Conservation (phyloP, 2,329 filamentous ascomycete genomes). For the Ophiostoma fasciatum region DNA sequence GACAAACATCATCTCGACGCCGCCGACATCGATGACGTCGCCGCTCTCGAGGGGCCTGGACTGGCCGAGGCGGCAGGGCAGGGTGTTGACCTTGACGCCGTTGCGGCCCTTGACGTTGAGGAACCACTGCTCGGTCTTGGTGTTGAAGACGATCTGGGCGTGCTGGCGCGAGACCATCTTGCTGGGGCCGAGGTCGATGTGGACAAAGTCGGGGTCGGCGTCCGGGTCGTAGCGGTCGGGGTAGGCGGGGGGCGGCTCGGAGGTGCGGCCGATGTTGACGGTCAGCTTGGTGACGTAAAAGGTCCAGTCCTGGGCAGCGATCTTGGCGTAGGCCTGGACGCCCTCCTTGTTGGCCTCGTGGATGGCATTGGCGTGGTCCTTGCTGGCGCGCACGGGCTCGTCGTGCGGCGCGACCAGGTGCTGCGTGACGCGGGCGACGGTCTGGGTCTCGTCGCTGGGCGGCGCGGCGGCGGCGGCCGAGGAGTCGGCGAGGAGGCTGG, state of each 20-base stretch:
- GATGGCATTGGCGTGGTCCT: slow-evolving; percentile 47
- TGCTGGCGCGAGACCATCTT: slow-evolving; percentile 70
- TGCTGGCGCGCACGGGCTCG: slow-evolving; percentile 40
- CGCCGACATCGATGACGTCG: slow-evolving; percentile 80
- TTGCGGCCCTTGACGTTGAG: slow-evolving; percentile 84
- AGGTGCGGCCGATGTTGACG: slow-evolving; percentile 61
- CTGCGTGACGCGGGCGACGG: slow-evolving; percentile 41
- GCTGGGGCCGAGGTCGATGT: slow-evolving; percentile 78
- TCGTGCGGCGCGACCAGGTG: slow-evolving; percentile 28
- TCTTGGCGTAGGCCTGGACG: slow-evolving; percentile 66
- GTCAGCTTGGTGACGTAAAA: slow-evolving; percentile 66
- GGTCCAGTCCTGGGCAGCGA: slow-evolving; percentile 70
- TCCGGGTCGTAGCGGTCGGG: slow-evolving; percentile 27
- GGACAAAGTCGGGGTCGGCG: slow-evolving; percentile 40
- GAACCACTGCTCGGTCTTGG: slow-evolving; percentile 59
- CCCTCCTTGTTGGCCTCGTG: slow-evolving; percentile 47
- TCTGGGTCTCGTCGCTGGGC: slow-evolving; percentile 35
- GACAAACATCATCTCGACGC: slow-evolving; percentile 97
- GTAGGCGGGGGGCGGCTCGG: slow-evolving; percentile 28
- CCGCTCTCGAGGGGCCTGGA: slow-evolving; percentile 62
- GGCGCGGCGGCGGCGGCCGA: slow-evolving; percentile 21
- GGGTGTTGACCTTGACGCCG: slow-evolving; percentile 71
- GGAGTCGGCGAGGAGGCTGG: slow-evolving; percentile 27
- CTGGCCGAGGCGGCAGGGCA: slow-evolving; percentile 49
- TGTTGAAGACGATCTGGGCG: slow-evolving; percentile 59